Evolutionary conservation across 2,329 filamentous ascomycete species (phyloP).

Genomic region (Samsoniella hepiali): DNA sequence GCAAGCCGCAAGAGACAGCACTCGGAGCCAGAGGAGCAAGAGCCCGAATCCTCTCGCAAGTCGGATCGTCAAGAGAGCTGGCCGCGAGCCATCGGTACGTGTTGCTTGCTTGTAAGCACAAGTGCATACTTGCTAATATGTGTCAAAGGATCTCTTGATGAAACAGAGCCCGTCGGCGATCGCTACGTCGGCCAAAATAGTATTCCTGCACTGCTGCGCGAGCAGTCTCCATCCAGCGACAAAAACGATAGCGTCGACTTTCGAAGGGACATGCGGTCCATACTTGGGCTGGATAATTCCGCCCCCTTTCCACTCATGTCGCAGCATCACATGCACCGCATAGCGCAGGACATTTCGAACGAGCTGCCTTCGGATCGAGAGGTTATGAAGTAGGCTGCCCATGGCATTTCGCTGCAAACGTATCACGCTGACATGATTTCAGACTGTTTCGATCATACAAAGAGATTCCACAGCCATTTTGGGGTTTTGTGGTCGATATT

Average conservation of each 20-base stretch:
- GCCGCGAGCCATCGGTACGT: conserved; percentile 41
- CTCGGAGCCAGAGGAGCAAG: conserved; percentile 32
- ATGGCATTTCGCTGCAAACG: neutral
- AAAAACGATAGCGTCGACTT: conserved; percentile 54
- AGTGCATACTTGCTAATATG: neutral
- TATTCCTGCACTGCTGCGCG: conserved; percentile 62
- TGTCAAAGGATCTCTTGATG: conserved; percentile 41
- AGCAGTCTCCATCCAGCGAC: conserved; percentile 54
- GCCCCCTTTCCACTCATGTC: conserved; percentile 68
- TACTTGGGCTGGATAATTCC: conserved; percentile 62
- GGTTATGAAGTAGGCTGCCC: conserved; percentile 58
- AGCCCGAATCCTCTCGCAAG: conserved; percentile 32
- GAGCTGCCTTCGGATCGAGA: conserved; percentile 63
- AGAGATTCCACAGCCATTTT: conserved; percentile 64
- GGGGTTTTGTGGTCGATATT: conserved; percentile 65
- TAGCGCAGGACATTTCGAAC: conserved; percentile 58
- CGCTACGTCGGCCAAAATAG: conserved; percentile 66
- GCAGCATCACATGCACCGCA: conserved; percentile 54
- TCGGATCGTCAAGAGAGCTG: conserved; percentile 40
- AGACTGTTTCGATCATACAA: conserved; percentile 65
- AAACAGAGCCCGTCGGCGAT: conserved; percentile 54
- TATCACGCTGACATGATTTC: neutral
- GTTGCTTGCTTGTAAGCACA: neutral
- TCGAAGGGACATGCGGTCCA: conserved; percentile 62
- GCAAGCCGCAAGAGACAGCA: conserved; percentile 32